Evolutionary conservation across 768 basidiomycete genomes (phyloP).

Genomic region (Lyophyllum semitale): DNA sequence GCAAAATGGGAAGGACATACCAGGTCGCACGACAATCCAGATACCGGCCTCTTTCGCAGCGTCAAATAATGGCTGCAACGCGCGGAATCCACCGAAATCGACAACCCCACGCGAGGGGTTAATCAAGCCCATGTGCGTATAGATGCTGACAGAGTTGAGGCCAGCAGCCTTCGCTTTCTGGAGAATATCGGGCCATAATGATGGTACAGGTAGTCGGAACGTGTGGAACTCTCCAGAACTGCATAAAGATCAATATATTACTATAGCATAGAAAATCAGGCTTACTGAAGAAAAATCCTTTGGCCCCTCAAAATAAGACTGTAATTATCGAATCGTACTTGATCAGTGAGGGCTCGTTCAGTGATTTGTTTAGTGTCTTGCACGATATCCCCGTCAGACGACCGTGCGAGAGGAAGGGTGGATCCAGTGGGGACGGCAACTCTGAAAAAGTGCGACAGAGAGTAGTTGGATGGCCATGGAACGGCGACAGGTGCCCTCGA

Average conservation of each 20-base stretch:
- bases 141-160: constrained; percentile 76
- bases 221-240: constrained; percentile 88
- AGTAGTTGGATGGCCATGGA: constrained; percentile 8
- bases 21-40: constrained; percentile 80
- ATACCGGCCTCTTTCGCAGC: constrained; percentile 74
- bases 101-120: constrained; percentile 75
- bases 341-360: constrained; percentile 28
- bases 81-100: constrained; percentile 73
- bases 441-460: constrained; percentile 14
- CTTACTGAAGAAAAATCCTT: constrained; percentile 72
- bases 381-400: constrained; percentile 1
- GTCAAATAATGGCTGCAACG: constrained; percentile 70
- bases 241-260: not conserved
- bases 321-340: constrained; percentile 64
- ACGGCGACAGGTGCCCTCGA: constrained; percentile 11
- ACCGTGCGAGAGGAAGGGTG: not conserved
- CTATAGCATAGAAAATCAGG: not conserved
- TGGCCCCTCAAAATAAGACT: constrained; percentile 71
- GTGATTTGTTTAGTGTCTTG: not conserved
- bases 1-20: constrained; percentile 33
- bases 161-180: constrained; percentile 83
- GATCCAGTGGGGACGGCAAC: not conserved
- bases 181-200: constrained; percentile 80
- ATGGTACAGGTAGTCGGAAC: constrained; percentile 78
- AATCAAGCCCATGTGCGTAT: constrained; percentile 77